These are phyloP conservation scores for Vanderwaltozyma tropicalis DNA, from an alignment of 805 yeast genomes.

Conservation along the genomic window DNA sequence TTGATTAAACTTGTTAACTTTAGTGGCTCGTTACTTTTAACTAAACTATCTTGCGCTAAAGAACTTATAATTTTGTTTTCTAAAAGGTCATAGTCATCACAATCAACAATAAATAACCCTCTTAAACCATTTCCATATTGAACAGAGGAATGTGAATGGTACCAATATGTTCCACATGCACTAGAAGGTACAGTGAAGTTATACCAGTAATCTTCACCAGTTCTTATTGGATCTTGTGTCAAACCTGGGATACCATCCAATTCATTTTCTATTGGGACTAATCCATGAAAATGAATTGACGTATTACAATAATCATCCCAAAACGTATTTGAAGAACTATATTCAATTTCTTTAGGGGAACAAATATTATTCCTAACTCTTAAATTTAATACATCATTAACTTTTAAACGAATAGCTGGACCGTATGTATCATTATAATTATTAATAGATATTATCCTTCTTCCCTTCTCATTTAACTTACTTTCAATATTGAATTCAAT, in stretches of 20 bases:
- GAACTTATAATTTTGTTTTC: constrained; percentile 19
- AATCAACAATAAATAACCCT: constrained; percentile 47
- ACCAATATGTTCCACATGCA: constrained; percentile 46
- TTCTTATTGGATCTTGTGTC: constrained; percentile 63
- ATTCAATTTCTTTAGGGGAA: constrained; percentile 10
- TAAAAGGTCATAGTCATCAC: constrained; percentile 30
- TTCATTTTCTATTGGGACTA: constrained; percentile 36
- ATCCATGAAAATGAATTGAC: constrained; percentile 45
- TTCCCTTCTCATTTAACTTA: constrained; percentile 6
- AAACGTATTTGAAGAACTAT: constrained; percentile 18
- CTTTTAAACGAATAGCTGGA: constrained; percentile 14
- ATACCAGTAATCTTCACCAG: constrained; percentile 48
- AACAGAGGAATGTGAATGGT: constrained; percentile 43
- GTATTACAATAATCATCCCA: constrained; percentile 21
- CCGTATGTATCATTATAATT: constrained; percentile 13
- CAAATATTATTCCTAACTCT: constrained; percentile 15
- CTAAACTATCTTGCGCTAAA: constrained; percentile 2
- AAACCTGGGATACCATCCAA: constrained; percentile 34
- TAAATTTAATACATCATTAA: constrained; percentile 17
- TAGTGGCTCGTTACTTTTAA: not conserved
- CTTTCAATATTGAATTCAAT: constrained; percentile 10
- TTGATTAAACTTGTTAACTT: not conserved
- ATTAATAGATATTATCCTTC: constrained; percentile 18
- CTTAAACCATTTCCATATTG: constrained; percentile 43
- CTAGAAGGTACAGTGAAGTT: constrained; percentile 33